These are phyloP conservation scores for Stereocaulon alpinum DNA, from an alignment of 495 filamentous ascomycete genomes.

Conservation along the genomic window DNA sequence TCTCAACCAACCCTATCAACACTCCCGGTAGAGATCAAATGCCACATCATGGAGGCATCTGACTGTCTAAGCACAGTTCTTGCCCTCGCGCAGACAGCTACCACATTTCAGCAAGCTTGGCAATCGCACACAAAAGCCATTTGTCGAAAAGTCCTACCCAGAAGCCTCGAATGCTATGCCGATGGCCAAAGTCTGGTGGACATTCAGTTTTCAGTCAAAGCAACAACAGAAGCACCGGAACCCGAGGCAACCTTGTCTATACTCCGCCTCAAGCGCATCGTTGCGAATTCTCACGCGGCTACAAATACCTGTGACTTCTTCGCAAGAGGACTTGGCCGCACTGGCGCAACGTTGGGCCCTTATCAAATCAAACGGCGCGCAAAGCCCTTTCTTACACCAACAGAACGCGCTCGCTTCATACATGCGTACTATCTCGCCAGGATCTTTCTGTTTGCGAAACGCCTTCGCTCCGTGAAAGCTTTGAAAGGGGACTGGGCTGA, in stretches of 20 bases:
- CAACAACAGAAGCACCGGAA: neutral
- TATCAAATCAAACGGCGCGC: neutral
- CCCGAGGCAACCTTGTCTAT: neutral
- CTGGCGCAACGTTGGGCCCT: neutral
- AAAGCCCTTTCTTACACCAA: neutral
- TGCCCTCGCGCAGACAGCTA: neutral
- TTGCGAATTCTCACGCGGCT: neutral
- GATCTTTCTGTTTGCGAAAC: neutral
- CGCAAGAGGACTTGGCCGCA: neutral
- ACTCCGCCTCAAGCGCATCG: neutral
- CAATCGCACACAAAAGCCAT: neutral
- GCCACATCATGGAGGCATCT: neutral
- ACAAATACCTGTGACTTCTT: neutral
- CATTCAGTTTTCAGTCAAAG: neutral
- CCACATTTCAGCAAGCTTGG: neutral
- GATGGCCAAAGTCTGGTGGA: neutral
- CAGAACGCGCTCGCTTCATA: conserved; percentile 1
- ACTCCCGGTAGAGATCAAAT: neutral
- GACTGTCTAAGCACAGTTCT: neutral
- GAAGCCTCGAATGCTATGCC: conserved; percentile 2
- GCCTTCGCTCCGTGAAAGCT: neutral
- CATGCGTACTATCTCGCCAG: neutral
- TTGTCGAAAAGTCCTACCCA: conserved; percentile 1
- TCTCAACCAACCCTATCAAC: neutral
- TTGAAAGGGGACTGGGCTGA: neutral